Conservation (phyloP, 305 asterid genomes). For the Lippia alba region DNA sequence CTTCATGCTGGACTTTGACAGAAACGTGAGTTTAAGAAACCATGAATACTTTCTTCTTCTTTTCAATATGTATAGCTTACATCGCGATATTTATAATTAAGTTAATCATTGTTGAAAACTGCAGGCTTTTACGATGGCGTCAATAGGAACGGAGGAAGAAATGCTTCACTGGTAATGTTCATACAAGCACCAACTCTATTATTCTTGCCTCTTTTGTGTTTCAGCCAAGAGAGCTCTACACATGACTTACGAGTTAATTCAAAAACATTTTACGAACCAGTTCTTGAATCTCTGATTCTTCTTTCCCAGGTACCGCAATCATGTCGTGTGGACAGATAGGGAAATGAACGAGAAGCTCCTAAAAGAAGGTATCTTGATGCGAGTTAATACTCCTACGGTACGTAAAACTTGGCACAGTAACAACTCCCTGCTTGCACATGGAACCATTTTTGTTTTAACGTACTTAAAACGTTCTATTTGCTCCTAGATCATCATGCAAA, state of each 20-base stretch:
- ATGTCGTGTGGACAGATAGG: slow-evolving; percentile 88
- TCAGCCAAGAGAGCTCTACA: background rate
- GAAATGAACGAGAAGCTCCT: slow-evolving; percentile 70
- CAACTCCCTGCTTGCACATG: background rate
- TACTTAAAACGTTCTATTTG: background rate
- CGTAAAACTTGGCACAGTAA: background rate
- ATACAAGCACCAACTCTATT: too few relatives aligned
- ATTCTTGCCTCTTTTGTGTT: background rate
- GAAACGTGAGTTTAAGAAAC: slow-evolving; percentile 68
- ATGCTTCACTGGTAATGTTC: slow-evolving; percentile 79
- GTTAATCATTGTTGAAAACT: background rate
- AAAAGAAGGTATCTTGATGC: slow-evolving; percentile 44
- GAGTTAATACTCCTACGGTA: slow-evolving; percentile 52
- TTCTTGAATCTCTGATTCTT: background rate
- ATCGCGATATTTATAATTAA: background rate
- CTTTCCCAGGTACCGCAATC: slow-evolving; percentile 79
- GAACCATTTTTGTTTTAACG: background rate
- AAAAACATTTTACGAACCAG: too few relatives aligned
- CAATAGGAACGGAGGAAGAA: slow-evolving; percentile 96
- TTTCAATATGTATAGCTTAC: background rate
- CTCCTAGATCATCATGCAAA: slow-evolving; percentile 46
- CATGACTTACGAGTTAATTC: background rate
- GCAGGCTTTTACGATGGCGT: slow-evolving; percentile 97
- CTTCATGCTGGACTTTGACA: slow-evolving; percentile 91
- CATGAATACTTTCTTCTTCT: too few relatives aligned